Evolutionary conservation across 1,284 basidiomycete species (phyloP).

Genomic region (Veloboletus limbatus): DNA sequence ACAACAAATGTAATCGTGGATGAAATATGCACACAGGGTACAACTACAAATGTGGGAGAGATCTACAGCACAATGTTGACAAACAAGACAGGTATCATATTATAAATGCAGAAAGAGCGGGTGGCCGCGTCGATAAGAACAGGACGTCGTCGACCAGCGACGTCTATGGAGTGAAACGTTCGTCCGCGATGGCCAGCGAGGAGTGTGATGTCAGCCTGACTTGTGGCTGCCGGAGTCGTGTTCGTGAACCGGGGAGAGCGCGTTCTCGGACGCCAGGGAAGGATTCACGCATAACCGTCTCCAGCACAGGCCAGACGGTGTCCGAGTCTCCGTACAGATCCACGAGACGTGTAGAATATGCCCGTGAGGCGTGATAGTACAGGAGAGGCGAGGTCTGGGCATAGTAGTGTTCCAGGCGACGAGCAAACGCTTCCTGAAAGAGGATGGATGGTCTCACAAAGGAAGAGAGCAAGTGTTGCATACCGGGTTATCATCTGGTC

Average conservation of each 20-base stretch:
- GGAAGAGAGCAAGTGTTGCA: background rate
- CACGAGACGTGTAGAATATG: constrained; percentile 29
- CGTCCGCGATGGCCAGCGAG: constrained; percentile 13
- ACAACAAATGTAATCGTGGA: constrained; percentile 2
- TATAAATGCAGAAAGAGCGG: constrained; percentile 4
- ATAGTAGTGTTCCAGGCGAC: constrained; percentile 81
- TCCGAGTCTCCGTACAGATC: constrained; percentile 28
- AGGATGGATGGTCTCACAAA: background rate
- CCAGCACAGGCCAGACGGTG: constrained; percentile 23
- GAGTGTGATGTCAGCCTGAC: constrained; percentile 15
- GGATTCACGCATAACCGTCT: constrained; percentile 19
- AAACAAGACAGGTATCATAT: constrained; percentile 16
- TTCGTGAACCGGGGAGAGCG: constrained; percentile 5
- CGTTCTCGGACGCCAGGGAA: constrained; percentile 17
- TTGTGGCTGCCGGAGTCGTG: constrained; percentile 20
- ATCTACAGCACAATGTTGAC: constrained; percentile 23
- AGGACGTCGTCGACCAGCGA: background rate
- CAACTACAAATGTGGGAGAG: constrained; percentile 7
- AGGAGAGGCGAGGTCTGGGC: constrained; percentile 82
- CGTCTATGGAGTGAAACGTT: constrained; percentile 17
- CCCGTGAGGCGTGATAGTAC: constrained; percentile 60
- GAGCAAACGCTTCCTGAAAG: constrained; percentile 77
- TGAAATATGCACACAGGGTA: constrained; percentile 12
- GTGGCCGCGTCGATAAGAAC: background rate
- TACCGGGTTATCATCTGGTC: constrained; percentile 88